These are phyloP conservation scores for Apocynum venetum DNA, from an alignment of 257 asterid genomes.

Conservation along the genomic window DNA sequence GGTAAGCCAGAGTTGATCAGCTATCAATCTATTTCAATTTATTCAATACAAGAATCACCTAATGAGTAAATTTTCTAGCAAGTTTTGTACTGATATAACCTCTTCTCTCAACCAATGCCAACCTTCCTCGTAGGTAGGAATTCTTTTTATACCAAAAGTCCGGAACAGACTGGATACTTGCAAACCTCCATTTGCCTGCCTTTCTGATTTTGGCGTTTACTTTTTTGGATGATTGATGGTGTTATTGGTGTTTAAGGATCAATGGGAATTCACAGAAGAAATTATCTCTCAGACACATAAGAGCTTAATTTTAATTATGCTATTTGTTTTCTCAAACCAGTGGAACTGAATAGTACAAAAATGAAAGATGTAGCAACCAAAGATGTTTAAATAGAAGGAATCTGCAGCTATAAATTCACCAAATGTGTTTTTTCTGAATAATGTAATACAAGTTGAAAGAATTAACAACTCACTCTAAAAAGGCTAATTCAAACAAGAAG, in stretches of 20 bases:
- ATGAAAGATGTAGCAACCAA: background rate
- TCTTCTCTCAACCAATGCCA: background rate
- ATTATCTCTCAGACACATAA: background rate
- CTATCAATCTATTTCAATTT: background rate
- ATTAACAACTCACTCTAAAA: background rate
- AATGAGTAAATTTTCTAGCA: background rate
- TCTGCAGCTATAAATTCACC: background rate
- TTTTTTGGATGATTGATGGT: too few species aligned
- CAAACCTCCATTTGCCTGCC: background rate
- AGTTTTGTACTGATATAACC: background rate
- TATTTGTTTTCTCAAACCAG: background rate
- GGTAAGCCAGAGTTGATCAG: conserved; percentile 4
- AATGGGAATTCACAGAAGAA: background rate
- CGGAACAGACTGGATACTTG: background rate
- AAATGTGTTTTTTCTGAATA: background rate
- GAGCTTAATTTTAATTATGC: background rate
- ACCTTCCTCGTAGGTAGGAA: background rate
- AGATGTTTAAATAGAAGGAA: background rate
- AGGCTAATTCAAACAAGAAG: background rate
- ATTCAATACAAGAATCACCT: background rate
- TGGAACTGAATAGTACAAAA: background rate
- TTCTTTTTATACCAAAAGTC: background rate
- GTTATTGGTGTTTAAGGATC: conserved; percentile 1
- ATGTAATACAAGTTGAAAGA: background rate
- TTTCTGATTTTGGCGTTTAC: background rate